These are phyloP conservation scores for Pichia norvegensis DNA, from an alignment of 1,139 yeast genomes.

Conservation along the genomic window DNA sequence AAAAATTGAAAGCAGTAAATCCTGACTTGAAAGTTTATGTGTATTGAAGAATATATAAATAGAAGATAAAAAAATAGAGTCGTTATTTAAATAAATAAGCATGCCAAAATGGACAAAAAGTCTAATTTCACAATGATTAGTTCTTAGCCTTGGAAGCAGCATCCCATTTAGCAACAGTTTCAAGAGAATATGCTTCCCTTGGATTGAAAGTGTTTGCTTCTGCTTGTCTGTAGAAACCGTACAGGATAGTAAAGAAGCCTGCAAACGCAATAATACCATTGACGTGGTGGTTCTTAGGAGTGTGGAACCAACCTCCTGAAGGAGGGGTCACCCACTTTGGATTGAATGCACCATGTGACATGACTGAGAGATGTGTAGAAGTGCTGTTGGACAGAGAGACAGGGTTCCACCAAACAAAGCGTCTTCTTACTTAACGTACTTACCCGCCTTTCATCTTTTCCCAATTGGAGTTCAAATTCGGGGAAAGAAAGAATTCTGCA, in stretches of 20 bases:
- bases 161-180: slow-evolving; percentile 29
- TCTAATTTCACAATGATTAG: no score
- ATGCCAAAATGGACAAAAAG: no score
- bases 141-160: slow-evolving; percentile 17
- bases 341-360: slow-evolving; percentile 18
- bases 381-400: no score
- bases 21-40: slow-evolving; percentile 43
- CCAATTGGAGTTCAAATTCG: no score
- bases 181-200: slow-evolving; percentile 22
- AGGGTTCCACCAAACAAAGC: no score
- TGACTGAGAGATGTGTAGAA: no score
- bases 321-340: slow-evolving; percentile 30
- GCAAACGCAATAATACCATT: slow-evolving; percentile 27
- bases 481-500: no score
- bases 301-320: slow-evolving; percentile 31
- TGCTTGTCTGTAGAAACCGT: slow-evolving; percentile 24
- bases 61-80: not conserved
- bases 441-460: no score
- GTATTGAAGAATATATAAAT: slow-evolving; percentile 27
- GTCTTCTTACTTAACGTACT: no score
- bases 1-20: slow-evolving; percentile 31
- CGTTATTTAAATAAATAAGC: not conserved
- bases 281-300: slow-evolving; percentile 27
- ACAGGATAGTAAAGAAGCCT: slow-evolving; percentile 20
- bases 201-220: slow-evolving; percentile 25